Conservation (phyloP, 2,329 filamentous ascomycete species). For the Ceratocystis diversiconidia region DNA sequence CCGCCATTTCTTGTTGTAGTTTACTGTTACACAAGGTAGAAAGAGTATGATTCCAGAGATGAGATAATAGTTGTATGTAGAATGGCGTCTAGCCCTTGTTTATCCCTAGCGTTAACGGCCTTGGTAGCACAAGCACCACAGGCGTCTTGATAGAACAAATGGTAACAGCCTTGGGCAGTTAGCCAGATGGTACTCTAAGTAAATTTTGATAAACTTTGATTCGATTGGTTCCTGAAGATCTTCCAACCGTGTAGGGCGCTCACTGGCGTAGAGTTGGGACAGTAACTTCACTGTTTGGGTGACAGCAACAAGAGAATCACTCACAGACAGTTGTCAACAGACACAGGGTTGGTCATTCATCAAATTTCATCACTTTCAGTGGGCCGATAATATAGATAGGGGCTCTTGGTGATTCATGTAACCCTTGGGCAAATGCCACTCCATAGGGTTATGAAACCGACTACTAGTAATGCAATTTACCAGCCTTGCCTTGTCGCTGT, state of each 20-base stretch:
- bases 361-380: too few species aligned
- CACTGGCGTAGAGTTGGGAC: neutral
- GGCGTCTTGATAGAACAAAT: neutral
- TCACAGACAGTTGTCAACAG: too few species aligned
- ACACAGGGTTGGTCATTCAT: too few species aligned
- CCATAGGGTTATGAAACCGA: too few species aligned
- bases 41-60: neutral
- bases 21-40: slow-evolving; percentile 2
- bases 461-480: neutral
- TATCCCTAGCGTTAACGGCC: neutral
- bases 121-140: neutral
- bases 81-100: neutral
- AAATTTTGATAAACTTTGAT: neutral
- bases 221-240: neutral
- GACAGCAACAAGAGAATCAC: too few species aligned
- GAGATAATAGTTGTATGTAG: neutral
- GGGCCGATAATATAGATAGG: too few species aligned
- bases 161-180: neutral
- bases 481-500: neutral
- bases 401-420: neutral
- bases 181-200: neutral
- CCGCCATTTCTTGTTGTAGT: neutral
- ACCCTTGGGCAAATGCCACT: neutral
- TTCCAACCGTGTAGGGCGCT: neutral
- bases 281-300: neutral